Evolutionary conservation across 176 grass and related monocot genomes (phyloP).

Genomic region (Puccinellia tenuiflora): DNA sequence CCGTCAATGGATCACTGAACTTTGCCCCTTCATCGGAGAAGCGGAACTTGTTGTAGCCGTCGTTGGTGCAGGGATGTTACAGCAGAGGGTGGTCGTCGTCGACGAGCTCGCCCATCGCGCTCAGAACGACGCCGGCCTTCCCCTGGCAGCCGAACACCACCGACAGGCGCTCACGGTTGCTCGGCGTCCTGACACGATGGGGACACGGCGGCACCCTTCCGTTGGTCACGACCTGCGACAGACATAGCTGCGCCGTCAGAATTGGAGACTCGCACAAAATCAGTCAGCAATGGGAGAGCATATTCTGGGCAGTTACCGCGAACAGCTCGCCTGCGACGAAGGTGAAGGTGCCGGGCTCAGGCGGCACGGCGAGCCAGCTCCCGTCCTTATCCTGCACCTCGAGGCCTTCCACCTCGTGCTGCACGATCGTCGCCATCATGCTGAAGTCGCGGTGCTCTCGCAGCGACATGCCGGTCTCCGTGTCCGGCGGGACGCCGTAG

Average conservation of each 20-base stretch:
- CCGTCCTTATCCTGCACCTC: not conserved
- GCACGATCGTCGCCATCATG: too few species aligned
- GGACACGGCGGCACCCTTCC: constrained; percentile 19
- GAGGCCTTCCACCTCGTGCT: too few species aligned
- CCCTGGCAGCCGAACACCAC: not conserved
- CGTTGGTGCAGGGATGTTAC: not conserved
- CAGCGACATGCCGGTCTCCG: too few species aligned
- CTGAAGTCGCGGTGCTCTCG: too few species aligned
- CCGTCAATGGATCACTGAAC: not conserved
- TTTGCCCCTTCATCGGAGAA: not conserved
- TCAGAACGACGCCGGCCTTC: not conserved
- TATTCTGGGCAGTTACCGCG: too few species aligned
- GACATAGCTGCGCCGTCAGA: too few species aligned
- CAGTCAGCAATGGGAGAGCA: too few species aligned
- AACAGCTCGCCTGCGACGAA: constrained; percentile 14
- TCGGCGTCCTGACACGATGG: constrained; percentile 26
- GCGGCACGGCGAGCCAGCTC: not conserved
- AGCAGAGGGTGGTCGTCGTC: not conserved
- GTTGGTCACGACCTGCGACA: constrained; percentile 4
- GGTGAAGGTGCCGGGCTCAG: not conserved
- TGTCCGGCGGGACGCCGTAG: too few species aligned
- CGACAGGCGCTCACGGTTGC: not conserved
- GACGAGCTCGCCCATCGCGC: constrained; percentile 15
- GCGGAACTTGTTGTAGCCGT: not conserved
- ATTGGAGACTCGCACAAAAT: too few species aligned